Base-by-base conservation (phyloP, 2,329 filamentous ascomycete genomes). In the Talaromyces pinophilus region DNA sequence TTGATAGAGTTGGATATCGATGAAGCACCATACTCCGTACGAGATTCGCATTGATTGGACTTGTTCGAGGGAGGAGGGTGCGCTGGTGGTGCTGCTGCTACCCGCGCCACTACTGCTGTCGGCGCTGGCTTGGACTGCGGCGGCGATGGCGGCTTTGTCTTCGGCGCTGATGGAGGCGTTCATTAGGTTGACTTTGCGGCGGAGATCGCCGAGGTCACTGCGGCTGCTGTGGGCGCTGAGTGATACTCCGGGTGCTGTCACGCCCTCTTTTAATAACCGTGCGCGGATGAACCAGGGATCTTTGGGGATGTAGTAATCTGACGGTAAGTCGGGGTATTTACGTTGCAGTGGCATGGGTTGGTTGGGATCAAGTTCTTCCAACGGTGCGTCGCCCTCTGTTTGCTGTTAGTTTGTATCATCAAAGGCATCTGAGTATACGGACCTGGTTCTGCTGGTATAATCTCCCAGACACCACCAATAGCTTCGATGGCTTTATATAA, bases 261-360 rank as follows among this genome's bases (percentile, higher is more conserved):
- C 88, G 83, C 92, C 91, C 70, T 92, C 87, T 71, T 95, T 96
- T 69, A 90, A 85, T 85, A 96, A 95, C 59, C 94, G 90, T 30
- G 95, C 92, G 69, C 91, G 89, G 75, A 98, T 96, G 69, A 96
- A 92, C 93, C 93, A 98, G 11, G 93, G 92, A 73, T 98, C 94
- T 66, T 92, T 92, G 0, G 93, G 93, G n/a, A 98, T 86, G 70
- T 88, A 89, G 78, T 97, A 97, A 68, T 90, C 87, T 71, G 84
- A 73, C 19, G 77, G 77, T 4, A 82, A 69, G 48, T 80, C 77
- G 7, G 79, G 76, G 63, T 82, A 82, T 70, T 80, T 81, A 66
- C 70, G 75, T 71, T 83, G 81, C 30, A 82, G 69, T 11, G 79
- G 74, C 30, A 69, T 72, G 28, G 79, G 74, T 17, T 79, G 71